Evolutionary conservation across 179 eudicot species (phyloP), one percentile per base, ranked within the genome.

Genomic region (Beta macrorhiza): DNA sequence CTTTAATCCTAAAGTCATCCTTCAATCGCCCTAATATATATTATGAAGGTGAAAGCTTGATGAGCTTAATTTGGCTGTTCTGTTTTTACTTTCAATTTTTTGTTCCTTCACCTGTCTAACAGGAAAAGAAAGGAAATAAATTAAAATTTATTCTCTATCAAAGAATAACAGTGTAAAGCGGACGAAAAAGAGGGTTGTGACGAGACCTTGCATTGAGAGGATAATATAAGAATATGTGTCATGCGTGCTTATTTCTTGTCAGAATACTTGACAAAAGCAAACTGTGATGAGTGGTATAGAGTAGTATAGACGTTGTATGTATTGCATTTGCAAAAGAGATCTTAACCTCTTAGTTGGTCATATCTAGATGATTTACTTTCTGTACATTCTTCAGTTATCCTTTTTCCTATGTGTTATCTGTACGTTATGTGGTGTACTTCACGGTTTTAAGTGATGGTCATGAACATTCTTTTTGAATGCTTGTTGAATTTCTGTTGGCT

Each of bases 21-120:
- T 95, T 95, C 85, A 93, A 95, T 84, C 95, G 98, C 68, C 93
- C 97, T 69, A 95, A 93, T 84, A 95, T 95, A 52, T 84, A 85
- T 86, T 95, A 93, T 84, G 98, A 95, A 93, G 98, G 98, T 95
- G 53, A 82, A 87, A 37, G 69, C 19, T 56, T 61, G 61, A 11
- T 45, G 81, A 67, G 58, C 81, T 83, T 58, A 47, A 80, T 78
- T 78, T 81, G 45, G 77, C 20, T 49, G 45, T 51, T 14, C 13
- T 37, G 62, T 68, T 68, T 55, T 6, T 76, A 32, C 55, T 20
- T 17, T 5, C 44, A 14, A 44, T 61, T 65, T 14, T 0, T 10
- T 16, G 42, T 53, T 25, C 55, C 7, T 11, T 44, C 14, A 32
- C 25, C 59, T 22, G 57, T 61, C 16, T 73, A 32, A 22, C n/a